Evolutionary conservation across 2,329 filamentous ascomycete genomes (phyloP), one percentile per base, ranked within the genome.

Genomic region (Scytalidium lignicola): DNA sequence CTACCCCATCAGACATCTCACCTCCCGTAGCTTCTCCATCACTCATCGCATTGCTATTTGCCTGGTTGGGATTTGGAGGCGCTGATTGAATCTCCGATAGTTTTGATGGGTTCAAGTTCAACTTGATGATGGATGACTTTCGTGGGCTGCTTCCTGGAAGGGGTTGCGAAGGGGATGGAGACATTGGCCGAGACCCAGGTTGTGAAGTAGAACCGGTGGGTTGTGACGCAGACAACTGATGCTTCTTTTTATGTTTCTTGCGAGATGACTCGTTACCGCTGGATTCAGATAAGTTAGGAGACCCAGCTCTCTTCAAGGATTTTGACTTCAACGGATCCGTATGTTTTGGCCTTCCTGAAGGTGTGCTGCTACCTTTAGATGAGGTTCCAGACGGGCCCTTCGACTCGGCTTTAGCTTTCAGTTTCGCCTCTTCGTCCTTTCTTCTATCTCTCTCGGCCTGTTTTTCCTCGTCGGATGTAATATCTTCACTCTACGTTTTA

Each of bases 201-300:
- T 80, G 61, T 17, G 81, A 80, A 8, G 80, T 84, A 12, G 70
- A 71, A 18, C 80, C 77, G 51, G 80, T 82, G 9, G 69, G 69
- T 47, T 71, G 72, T 2, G 73, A 65, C 13, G 76, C 75, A 15
- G 71, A 63, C 2, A 64, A 67, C 1, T 69, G 68, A 53, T 81
- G 78, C 64, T 86, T 86, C 71, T 85, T 88, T 63, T 86, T 81
- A 65, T 79, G 80, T 72, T 88, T 89, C 70, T 93, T 90, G 56
- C 86, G 85, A 20, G 84, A 82, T 1, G 88, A 92, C 65, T 97
- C 92, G 58, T 91, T 95, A 47, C 90, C 92, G 65, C 90, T 95
- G 9, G 90, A 90, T 22, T 47, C 53, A 0, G 64, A 96, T 26
- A 88, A 76, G 55, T 91, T 86, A 2, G 91, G 90, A 15, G 90